These are phyloP conservation scores for Aegle marmelos DNA, from an alignment of 345 rosid species.

Conservation along the genomic window DNA sequence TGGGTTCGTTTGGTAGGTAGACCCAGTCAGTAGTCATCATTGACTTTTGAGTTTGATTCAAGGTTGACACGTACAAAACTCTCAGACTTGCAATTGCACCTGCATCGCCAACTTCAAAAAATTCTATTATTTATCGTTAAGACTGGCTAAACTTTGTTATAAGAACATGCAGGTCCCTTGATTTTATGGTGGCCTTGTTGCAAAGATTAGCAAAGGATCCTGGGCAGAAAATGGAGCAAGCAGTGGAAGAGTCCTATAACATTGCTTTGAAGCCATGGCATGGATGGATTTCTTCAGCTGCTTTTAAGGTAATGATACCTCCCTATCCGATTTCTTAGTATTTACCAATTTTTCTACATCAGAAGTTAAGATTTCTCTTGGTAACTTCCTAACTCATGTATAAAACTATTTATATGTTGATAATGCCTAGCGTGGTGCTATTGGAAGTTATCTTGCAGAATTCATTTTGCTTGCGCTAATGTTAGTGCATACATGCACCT, in stretches of 20 bases:
- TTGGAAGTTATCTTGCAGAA: too few relatives aligned
- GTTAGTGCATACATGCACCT: background rate
- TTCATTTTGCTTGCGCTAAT: background rate
- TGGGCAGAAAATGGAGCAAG: slow-evolving; percentile 59
- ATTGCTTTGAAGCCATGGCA: slow-evolving; percentile 77
- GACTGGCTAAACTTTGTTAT: background rate
- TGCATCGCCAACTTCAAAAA: too few relatives aligned
- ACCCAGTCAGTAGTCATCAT: too few relatives aligned
- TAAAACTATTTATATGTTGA: background rate
- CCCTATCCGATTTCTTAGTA: background rate
- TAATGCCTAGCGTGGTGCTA: background rate
- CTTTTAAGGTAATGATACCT: slow-evolving; percentile 57
- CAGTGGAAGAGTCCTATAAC: slow-evolving; percentile 77
- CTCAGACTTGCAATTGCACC: background rate
- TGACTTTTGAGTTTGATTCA: background rate
- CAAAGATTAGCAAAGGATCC: slow-evolving; percentile 50
- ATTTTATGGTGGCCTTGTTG: slow-evolving; percentile 57
- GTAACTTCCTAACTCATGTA: background rate
- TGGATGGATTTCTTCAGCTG: slow-evolving; percentile 95
- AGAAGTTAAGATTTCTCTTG: background rate
- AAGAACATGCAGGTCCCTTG: slow-evolving; percentile 52
- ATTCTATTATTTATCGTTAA: background rate
- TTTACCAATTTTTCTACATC: background rate
- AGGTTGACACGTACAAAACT: background rate
- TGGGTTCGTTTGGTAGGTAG: too few relatives aligned